Conservation (phyloP, 805 yeast genomes). For the Myxozyma lipomycoides region DNA sequence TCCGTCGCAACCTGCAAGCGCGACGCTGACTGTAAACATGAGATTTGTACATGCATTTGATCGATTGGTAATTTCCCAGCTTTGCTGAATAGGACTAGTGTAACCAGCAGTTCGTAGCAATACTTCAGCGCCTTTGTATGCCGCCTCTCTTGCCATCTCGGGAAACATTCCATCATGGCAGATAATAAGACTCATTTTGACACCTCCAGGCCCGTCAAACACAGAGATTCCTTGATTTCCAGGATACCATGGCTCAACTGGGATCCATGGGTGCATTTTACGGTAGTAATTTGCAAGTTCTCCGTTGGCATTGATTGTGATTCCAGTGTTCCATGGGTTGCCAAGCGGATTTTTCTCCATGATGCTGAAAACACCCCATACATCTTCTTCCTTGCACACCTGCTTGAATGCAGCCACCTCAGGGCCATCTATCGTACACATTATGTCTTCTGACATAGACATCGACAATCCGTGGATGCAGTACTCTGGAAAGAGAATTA, state of each 20-base stretch:
- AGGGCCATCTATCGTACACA: constrained; percentile 2
- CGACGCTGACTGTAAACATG: constrained; percentile 3
- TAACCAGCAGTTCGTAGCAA: constrained; percentile 4
- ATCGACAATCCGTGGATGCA: constrained; percentile 4
- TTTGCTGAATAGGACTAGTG: constrained; percentile 5
- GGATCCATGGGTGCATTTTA: constrained; percentile 6
- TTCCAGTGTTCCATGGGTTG: constrained; percentile 6
- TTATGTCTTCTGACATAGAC: constrained; percentile 1
- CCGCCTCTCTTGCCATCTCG: constrained; percentile 7
- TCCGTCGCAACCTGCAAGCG: constrained; percentile 5
- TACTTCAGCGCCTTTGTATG: constrained; percentile 5
- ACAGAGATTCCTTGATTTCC: constrained; percentile 5
- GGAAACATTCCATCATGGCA: constrained; percentile 7
- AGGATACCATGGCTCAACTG: constrained; percentile 6
- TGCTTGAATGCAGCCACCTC: constrained; percentile 4
- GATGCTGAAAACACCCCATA: constrained; percentile 5
- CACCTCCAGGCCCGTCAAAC: constrained; percentile 4
- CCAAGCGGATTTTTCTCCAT: constrained; percentile 2
- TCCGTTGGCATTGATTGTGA: constrained; percentile 5
- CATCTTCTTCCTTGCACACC: constrained; percentile 5
- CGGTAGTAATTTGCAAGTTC: constrained; percentile 4
- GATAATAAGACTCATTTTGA: constrained; percentile 4
- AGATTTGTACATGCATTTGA: constrained; percentile 2
- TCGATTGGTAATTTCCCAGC: constrained; percentile 4
- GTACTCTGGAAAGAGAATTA: constrained; percentile 4